A percentile compares a stretch with the other conserved stretches of the same genome.
phyloP scores from a whole-genome alignment of 1,284 basidiomycete species.

The Pascua guehoae region DNA sequence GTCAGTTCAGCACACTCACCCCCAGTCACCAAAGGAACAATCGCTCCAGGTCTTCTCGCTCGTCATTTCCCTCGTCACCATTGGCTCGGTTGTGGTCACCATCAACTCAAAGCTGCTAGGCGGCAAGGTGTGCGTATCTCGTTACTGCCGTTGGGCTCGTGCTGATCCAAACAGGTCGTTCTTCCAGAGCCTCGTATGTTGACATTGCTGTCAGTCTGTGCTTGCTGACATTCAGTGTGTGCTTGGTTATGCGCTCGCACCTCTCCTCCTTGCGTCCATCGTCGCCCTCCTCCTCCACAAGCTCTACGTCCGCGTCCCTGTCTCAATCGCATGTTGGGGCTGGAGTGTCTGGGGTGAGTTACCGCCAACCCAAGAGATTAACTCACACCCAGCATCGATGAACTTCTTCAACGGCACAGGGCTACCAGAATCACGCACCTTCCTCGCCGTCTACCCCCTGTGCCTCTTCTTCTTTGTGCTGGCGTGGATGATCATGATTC shows the following conservation, averaged over 20 bases:
- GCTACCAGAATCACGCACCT: constrained; percentile 77
- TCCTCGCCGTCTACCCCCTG: constrained; percentile 88
- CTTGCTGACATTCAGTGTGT: constrained; percentile 57
- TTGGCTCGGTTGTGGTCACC: constrained; percentile 84
- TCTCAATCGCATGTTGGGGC: constrained; percentile 78
- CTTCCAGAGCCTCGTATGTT: constrained; percentile 72
- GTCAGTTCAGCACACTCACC: constrained; percentile 1
- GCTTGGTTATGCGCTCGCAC: constrained; percentile 84
- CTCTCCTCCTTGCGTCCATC: constrained; percentile 80
- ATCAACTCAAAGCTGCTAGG: constrained; percentile 94
- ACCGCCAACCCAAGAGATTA: not conserved
- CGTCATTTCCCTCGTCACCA: constrained; percentile 82
- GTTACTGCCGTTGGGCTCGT: not conserved
- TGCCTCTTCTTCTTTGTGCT: constrained; percentile 59
- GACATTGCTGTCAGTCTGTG: not conserved
- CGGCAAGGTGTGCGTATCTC: constrained; percentile 72
- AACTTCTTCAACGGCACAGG: constrained; percentile 92
- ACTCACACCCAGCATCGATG: constrained; percentile 64
- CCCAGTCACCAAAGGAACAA: constrained; percentile 74
- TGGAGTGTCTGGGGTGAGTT: constrained; percentile 91
- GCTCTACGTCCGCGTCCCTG: constrained; percentile 78
- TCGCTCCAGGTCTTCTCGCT: constrained; percentile 84
- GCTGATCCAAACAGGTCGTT: constrained; percentile 63
- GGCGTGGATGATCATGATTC: constrained; percentile 92
- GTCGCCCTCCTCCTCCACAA: constrained; percentile 78